Conservation (phyloP, 2,329 filamentous ascomycete genomes). For the Beauveria scarabaeidicola region DNA sequence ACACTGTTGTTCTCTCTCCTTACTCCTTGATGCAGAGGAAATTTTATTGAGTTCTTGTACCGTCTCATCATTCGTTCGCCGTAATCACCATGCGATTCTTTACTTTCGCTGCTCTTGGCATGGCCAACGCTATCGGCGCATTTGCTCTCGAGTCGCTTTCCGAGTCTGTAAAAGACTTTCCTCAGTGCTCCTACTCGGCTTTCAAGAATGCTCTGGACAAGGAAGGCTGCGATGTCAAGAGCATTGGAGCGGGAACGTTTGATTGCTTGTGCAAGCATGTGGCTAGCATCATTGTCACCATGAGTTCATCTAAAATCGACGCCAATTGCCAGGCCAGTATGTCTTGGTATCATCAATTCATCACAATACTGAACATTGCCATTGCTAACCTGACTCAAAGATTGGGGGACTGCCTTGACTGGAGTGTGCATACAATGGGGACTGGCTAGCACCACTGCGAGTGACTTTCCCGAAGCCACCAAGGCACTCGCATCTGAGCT, state of each 20-base stretch:
- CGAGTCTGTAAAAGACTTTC: constrained; percentile 3
- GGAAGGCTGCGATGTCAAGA: constrained; percentile 8
- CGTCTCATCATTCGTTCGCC: background rate
- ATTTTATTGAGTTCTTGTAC: background rate
- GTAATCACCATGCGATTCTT: background rate
- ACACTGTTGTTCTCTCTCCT: background rate
- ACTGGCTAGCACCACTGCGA: background rate
- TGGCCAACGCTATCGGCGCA: constrained; percentile 5
- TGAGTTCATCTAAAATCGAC: background rate
- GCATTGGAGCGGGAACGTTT: background rate
- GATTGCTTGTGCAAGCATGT: constrained; percentile 9
- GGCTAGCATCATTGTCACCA: constrained; percentile 1
- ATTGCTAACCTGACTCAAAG: background rate
- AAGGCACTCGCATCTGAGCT: constrained; percentile 10
- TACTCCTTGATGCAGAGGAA: background rate
- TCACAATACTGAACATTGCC: background rate
- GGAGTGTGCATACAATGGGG: background rate
- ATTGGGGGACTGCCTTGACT: background rate
- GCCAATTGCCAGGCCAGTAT: constrained; percentile 8
- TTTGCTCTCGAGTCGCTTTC: constrained; percentile 4
- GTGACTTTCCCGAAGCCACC: constrained; percentile 4
- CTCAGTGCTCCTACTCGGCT: background rate
- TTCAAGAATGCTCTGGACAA: constrained; percentile 5
- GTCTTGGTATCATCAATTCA: background rate
- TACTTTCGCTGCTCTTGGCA: background rate